Conservation (phyloP, 169 alveolate species). For the Cryptosporidium viatorum region DNA sequence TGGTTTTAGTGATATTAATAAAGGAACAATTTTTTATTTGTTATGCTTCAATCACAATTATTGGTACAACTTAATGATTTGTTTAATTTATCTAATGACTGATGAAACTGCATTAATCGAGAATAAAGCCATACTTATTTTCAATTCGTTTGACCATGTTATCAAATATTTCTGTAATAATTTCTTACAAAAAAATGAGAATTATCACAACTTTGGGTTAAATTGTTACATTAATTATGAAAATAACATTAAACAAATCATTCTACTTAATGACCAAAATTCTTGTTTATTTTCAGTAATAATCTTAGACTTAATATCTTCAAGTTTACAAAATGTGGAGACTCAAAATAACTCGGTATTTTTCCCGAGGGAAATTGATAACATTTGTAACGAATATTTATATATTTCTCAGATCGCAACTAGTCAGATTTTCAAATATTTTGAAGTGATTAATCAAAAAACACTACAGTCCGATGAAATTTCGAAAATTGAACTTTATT, state of each 20-base stretch:
- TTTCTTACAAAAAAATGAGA: background rate
- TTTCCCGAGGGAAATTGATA: constrained; percentile 53
- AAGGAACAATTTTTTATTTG: background rate
- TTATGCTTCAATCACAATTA: background rate
- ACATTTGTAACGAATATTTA: constrained; percentile 50
- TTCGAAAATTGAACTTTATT: background rate
- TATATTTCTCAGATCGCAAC: background rate
- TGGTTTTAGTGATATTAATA: background rate
- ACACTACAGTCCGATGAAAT: background rate
- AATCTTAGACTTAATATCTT: background rate
- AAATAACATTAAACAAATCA: background rate
- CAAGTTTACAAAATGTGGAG: background rate
- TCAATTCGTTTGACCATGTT: background rate
- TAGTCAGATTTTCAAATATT: constrained; percentile 1
- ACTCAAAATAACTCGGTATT: background rate
- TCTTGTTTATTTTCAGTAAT: constrained; percentile 38
- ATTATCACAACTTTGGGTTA: background rate
- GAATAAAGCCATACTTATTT: background rate
- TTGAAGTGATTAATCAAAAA: background rate
- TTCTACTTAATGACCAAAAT: constrained; percentile 7
- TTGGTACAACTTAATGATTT: constrained; percentile 48
- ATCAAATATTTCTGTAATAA: constrained; percentile 5
- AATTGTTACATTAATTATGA: background rate
- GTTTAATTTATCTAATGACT: constrained; percentile 1
- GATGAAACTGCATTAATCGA: constrained; percentile 6